Base-by-base conservation (phyloP, 2,329 filamentous ascomycete genomes). In the Dichotomopilus funicola region DNA sequence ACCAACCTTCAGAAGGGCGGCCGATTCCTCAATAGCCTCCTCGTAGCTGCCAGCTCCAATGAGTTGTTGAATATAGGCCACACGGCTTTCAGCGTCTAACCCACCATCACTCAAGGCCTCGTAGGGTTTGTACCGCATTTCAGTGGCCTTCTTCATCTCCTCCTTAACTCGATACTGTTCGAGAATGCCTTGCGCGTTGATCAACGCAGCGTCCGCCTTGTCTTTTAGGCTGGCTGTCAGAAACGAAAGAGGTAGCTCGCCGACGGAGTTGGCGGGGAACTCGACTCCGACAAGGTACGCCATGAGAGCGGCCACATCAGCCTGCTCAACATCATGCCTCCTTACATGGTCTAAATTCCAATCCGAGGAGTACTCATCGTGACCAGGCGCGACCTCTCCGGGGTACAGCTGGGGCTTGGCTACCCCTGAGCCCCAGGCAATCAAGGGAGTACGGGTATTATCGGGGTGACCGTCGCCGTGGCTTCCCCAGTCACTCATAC, bases 401-500 rank as follows among this genome's bases (percentile, higher is more conserved):
- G 75, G 68, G 36, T 77, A 75, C 2, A 82, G 72, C 49, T 84
- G 74, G 1, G 94, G 94, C 61, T 81, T 80, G 3, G 91, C 90
- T 41, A 97, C 82, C 7, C 94, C 94, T 53, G 94, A 90, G 9
- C 94, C 94, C 94, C 94, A 99, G 2, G 81, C 85, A 62, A 99
- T 89, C 36, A 99, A 75, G 0, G 94, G 94, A 0, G 94, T 99
- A 50, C 94, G 83, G 3, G 94, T 99, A 66, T 97, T 99, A 70
- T 99, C 89, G 0, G 94, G 94, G 71, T 99, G 91, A 6, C 94
- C 94, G 70, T 99, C 94, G 40, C 95, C 95, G 69, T 99, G 95
- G 64, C 91, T 97, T n/a, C 95, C 94, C 86, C 88, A 96, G 71
- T 99, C 94, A 67, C 90, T 97, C 94, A 99, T 99, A 13, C 94